Percentiles rank a stretch among this genome's conserved stretches.
Evolutionary conservation across 768 basidiomycete genomes (phyloP).

Genomic region (Hypholoma fasciculare): DNA sequence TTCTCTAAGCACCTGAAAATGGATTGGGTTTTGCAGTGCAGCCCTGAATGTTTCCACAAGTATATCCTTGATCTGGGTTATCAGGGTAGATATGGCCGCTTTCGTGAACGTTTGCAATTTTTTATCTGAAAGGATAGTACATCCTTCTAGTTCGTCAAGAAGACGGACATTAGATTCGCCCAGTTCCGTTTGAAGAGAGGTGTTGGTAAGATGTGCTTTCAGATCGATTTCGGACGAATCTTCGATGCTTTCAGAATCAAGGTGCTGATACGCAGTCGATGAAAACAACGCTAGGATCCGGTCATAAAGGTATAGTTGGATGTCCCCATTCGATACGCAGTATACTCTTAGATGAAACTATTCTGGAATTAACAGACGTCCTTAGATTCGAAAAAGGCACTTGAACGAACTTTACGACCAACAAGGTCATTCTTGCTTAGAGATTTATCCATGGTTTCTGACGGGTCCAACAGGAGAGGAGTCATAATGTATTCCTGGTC

Average conservation of each 20-base stretch:
- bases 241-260: constrained; percentile 30
- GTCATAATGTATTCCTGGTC: constrained; percentile 81
- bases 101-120: constrained; percentile 23
- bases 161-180: constrained; percentile 76
- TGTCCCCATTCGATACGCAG: constrained; percentile 73
- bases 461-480: constrained; percentile 79
- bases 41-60: constrained; percentile 86
- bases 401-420: constrained; percentile 59
- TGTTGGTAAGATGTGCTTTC: constrained; percentile 86
- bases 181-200: constrained; percentile 72
- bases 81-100: constrained; percentile 35
- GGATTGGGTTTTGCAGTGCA: constrained; percentile 74
- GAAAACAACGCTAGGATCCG: constrained; percentile 90
- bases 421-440: constrained; percentile 24
- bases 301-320: constrained; percentile 79
- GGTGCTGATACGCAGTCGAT: constrained; percentile 61
- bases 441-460: constrained; percentile 35
- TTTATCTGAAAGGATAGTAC: constrained; percentile 44
- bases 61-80: constrained; percentile 60
- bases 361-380: neutral
- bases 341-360: constrained; percentile 96
- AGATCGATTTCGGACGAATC: constrained; percentile 46
- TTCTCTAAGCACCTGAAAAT: constrained; percentile 69
- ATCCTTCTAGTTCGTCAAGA: constrained; percentile 77
- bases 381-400: neutral